These are phyloP conservation scores for Plenodomus tracheiphilus DNA, from an alignment of 2,329 filamentous ascomycete genomes.

Conservation along the genomic window DNA sequence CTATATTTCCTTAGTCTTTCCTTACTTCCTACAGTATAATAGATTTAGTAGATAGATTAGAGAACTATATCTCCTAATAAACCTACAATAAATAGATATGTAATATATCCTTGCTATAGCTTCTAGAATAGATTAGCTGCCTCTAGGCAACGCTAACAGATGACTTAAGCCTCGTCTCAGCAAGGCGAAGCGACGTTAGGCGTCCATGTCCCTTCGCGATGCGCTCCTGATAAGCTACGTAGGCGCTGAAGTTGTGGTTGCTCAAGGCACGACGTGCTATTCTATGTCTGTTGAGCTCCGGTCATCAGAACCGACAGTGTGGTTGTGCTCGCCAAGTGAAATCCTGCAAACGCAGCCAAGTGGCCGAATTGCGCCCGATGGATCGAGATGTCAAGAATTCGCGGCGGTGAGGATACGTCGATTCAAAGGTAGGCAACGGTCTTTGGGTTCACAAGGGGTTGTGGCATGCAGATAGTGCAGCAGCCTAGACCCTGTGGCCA, in stretches of 20 bases:
- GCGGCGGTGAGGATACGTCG: background rate
- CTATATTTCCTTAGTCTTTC: no score
- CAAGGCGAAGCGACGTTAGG: background rate
- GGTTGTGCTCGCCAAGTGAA: slow-evolving; percentile 11
- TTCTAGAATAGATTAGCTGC: no score
- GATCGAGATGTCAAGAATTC: background rate
- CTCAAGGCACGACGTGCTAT: no score
- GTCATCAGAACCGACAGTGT: slow-evolving; percentile 6
- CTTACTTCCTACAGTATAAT: no score
- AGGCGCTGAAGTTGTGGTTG: no score
- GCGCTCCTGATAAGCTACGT: background rate
- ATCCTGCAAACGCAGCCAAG: slow-evolving; percentile 12
- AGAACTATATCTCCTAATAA: no score
- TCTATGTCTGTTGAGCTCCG: background rate
- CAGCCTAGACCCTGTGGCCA: background rate
- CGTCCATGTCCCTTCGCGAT: background rate
- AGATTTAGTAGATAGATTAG: no score
- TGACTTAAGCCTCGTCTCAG: background rate
- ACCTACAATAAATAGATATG: no score
- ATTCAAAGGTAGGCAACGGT: background rate
- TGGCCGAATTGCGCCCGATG: slow-evolving; percentile 1
- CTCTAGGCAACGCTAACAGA: no score
- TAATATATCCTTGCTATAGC: no score
- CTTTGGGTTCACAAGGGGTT: background rate
- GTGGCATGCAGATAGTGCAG: background rate